Base-by-base conservation (phyloP, 805 yeast genomes). In the Teunomyces funiuensis region DNA sequence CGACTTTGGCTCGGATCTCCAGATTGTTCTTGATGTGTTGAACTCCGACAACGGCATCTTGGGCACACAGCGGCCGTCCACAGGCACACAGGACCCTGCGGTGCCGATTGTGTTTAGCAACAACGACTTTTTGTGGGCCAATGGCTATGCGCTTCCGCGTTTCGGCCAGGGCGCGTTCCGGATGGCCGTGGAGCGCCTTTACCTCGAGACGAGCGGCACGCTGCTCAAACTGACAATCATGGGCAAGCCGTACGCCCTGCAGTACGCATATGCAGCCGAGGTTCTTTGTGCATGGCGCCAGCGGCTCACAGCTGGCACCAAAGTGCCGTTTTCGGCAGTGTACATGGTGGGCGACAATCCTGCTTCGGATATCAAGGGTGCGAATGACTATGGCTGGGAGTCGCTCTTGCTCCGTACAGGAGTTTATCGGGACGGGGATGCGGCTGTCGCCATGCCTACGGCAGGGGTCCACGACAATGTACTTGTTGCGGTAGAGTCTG, bases 301-400 rank as follows among this genome's bases (percentile, higher is more conserved):
- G n/a, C n/a, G n/a, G n/a, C n/a, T n/a, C n/a, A n/a, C n/a, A n/a
- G n/a, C n/a, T n/a, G n/a, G n/a, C n/a, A n/a, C n/a, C n/a, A n/a
- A n/a, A n/a, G n/a, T n/a, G n/a, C n/a, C 70, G 5, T 65, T 85
- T 52, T 66, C 70, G 27, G 63, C 74, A n/a, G 84, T 93, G 2
- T 90, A 74, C 65, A 93, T 93, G 99, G 88, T 93, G 26, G 99
- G 99, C 20, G 99, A 93, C 64, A 93, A 93, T 61, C 98, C 97
- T 3, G 93, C 83, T 20, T 79, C 89, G 38, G 99, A 93, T 59
- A 93, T 93, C 40, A 74, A 75, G 42, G 99, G 99, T 0, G 99
- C 96, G 5, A 83, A 85, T 52, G 68, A 70, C 37, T 82, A 83
- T 57, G 96, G 97, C 3, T 93, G 98, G 98, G 80, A 84, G 37